Evolutionary conservation across 2,329 filamentous ascomycete species (phyloP).

Genomic region (Fusarium heterosporum): DNA sequence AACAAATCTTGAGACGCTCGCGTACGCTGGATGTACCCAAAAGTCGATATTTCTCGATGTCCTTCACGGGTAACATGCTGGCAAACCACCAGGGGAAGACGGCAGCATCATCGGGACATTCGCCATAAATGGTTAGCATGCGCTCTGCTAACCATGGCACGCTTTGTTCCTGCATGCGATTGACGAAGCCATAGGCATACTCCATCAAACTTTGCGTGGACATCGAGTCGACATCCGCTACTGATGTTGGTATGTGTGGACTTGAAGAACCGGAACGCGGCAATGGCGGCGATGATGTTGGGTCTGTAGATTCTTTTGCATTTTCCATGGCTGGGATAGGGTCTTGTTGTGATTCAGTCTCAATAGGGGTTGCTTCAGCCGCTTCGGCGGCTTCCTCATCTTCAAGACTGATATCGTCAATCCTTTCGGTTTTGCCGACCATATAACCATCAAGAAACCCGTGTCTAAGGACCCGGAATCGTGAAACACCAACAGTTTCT

Average conservation of each 20-base stretch:
- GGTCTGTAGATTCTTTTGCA: slow-evolving; percentile 7
- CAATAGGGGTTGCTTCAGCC: slow-evolving; percentile 60
- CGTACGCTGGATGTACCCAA: slow-evolving; percentile 80
- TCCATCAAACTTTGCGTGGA: slow-evolving; percentile 78
- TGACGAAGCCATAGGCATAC: slow-evolving; percentile 74
- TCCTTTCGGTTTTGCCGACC: slow-evolving; percentile 78
- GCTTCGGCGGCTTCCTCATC: slow-evolving; percentile 84
- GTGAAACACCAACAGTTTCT: slow-evolving; percentile 79
- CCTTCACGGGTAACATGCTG: slow-evolving; percentile 80
- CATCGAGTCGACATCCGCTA: slow-evolving; percentile 55
- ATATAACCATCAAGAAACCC: slow-evolving; percentile 79
- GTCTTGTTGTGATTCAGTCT: slow-evolving; percentile 1
- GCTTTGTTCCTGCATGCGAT: slow-evolving; percentile 73
- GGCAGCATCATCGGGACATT: slow-evolving; percentile 79
- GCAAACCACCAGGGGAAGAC: slow-evolving; percentile 93
- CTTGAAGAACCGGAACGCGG: slow-evolving; percentile 12
- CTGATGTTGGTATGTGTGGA: slow-evolving; percentile 14
- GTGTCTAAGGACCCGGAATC: slow-evolving; percentile 78
- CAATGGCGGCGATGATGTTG: background rate
- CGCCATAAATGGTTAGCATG: slow-evolving; percentile 79
- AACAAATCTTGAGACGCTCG: slow-evolving; percentile 84
- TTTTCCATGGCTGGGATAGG: background rate
- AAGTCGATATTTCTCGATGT: slow-evolving; percentile 82
- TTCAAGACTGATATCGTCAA: slow-evolving; percentile 84
- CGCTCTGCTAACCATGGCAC: slow-evolving; percentile 80